These are phyloP conservation scores for Diphasiastrum complanatum DNA, from an alignment of 83 land plant species.

Conservation along the genomic window DNA sequence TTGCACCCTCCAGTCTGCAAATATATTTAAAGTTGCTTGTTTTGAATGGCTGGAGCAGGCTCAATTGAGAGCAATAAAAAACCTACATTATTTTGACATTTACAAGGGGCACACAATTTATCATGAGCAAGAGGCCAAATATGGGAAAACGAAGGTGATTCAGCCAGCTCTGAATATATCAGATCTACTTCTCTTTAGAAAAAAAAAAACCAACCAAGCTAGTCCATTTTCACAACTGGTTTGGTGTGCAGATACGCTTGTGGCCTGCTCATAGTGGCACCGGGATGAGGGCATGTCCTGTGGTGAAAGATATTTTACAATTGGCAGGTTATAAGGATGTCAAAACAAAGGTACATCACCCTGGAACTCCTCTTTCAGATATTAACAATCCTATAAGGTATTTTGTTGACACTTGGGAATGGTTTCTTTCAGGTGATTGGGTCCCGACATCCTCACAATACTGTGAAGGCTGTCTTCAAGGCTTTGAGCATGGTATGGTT, in stretches of 20 bases:
- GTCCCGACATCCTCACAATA: constrained; percentile 32
- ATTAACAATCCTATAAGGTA: background rate
- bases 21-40: background rate
- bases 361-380: background rate
- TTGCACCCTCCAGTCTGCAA: background rate
- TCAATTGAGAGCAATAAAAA: constrained; percentile 21
- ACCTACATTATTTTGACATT: constrained; percentile 34
- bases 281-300: constrained; percentile 29
- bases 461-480: constrained; percentile 35
- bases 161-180: too few relatives aligned
- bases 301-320: constrained; percentile 26
- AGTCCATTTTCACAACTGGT: background rate
- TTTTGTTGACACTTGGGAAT: background rate
- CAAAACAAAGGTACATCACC: constrained; percentile 20
- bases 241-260: constrained; percentile 22
- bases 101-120: constrained; percentile 28
- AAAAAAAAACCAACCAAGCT: too few relatives aligned
- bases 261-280: constrained; percentile 32
- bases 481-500: constrained; percentile 35
- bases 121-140: constrained; percentile 26
- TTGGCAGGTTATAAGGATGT: constrained; percentile 32
- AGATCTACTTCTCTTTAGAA: too few relatives aligned
- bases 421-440: constrained; percentile 24
- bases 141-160: constrained; percentile 28
- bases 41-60: too few relatives aligned